Conservation (phyloP, 148 eudicot genomes). For the Tetragonia tetragonoides region DNA sequence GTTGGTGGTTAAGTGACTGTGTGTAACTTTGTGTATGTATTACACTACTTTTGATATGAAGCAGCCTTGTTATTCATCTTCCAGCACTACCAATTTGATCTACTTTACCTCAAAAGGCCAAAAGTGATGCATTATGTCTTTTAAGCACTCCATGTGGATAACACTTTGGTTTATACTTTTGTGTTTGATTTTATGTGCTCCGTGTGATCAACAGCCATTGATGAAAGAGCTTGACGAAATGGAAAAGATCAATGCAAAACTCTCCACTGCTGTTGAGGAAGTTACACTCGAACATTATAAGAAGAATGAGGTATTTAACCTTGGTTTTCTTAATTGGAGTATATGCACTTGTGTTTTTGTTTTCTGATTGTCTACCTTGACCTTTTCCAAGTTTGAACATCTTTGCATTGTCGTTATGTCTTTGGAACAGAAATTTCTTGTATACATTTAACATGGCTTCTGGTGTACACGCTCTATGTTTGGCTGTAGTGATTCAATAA, state of each 20-base stretch:
- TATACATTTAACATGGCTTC: neutral
- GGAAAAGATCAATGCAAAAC: conserved; percentile 79
- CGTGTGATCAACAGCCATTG: conserved; percentile 24
- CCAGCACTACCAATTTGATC: neutral
- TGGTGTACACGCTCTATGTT: neutral
- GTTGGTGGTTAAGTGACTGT: neutral
- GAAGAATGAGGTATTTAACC: conserved; percentile 75
- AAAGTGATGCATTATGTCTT: neutral
- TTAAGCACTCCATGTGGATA: neutral
- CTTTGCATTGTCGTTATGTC: neutral
- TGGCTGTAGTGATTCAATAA: neutral
- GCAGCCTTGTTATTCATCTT: conserved; percentile 1
- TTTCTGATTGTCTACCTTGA: neutral
- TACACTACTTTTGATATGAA: neutral
- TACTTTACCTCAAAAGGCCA: neutral
- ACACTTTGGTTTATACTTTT: neutral
- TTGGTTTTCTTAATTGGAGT: neutral
- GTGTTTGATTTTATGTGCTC: neutral
- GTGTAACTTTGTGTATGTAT: neutral
- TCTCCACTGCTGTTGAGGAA: conserved; percentile 88
- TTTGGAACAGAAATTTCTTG: neutral
- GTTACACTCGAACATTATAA: conserved; percentile 80
- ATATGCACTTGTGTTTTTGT: neutral
- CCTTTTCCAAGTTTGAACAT: conserved; percentile 1
- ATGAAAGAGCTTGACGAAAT: conserved; percentile 87